A percentile compares a stretch with the other conserved stretches of the same genome.
Conservation (phyloP, 2,329 filamentous ascomycete species). For the Arthrobotrys sinensis region DNA sequence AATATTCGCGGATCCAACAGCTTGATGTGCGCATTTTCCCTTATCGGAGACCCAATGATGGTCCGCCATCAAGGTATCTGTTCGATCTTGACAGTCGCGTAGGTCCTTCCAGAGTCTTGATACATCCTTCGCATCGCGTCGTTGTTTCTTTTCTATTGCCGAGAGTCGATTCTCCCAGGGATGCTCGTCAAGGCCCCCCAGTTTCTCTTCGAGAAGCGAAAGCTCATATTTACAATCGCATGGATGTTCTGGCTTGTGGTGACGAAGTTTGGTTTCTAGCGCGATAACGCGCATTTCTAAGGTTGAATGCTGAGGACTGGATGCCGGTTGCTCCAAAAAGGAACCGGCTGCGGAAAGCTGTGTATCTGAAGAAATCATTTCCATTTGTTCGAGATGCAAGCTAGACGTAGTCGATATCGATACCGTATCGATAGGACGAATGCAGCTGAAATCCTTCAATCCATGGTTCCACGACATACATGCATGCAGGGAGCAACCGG, state of each 20-base stretch:
- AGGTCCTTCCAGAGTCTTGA: constrained; percentile 34
- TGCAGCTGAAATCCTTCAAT: background rate
- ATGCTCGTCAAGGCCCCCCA: constrained; percentile 39
- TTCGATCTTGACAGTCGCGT: constrained; percentile 35
- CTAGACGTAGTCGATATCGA: background rate
- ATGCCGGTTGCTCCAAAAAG: background rate
- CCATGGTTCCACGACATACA: constrained; percentile 24
- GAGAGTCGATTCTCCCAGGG: constrained; percentile 40
- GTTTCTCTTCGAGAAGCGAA: constrained; percentile 50
- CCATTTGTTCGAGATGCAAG: background rate
- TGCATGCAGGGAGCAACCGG: constrained; percentile 26
- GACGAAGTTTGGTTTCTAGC: constrained; percentile 54
- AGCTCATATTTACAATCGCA: constrained; percentile 59
- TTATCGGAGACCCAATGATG: constrained; percentile 14
- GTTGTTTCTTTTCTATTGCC: constrained; percentile 29
- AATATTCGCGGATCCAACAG: constrained; percentile 20
- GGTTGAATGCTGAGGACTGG: background rate
- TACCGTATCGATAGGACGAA: constrained; percentile 3
- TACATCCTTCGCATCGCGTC: constrained; percentile 34
- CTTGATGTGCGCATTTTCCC: background rate
- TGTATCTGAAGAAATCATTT: constrained; percentile 11
- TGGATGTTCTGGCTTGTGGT: constrained; percentile 50
- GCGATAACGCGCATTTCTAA: constrained; percentile 50
- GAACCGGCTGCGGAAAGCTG: background rate
- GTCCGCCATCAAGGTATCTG: constrained; percentile 23